Percentiles rank a stretch among this genome's conserved stretches.
Evolutionary conservation across 108 stramenopile genomes (phyloP).

Genomic region (Ochromonas danica): DNA sequence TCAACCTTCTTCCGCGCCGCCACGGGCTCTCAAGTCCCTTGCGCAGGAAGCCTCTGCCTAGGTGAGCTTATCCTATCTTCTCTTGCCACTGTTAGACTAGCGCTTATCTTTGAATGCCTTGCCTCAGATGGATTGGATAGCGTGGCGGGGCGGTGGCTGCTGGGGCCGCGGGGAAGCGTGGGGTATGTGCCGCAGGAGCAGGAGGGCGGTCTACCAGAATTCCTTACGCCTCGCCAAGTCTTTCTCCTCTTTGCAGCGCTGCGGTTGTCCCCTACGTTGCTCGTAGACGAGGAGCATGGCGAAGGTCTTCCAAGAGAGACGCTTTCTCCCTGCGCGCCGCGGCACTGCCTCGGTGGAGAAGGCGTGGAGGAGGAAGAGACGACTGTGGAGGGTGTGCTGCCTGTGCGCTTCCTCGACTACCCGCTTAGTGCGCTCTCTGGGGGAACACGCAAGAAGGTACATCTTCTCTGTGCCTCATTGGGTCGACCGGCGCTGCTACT

Average conservation of each 20-base stretch:
- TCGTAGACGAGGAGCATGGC: too few relatives aligned
- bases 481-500: background rate
- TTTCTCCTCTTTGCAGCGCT: background rate
- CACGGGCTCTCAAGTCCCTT: background rate
- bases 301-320: too few relatives aligned
- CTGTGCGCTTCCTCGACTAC: background rate
- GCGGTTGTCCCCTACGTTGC: too few relatives aligned
- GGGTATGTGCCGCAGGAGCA: conserved; percentile 4
- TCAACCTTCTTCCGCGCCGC: conserved; percentile 9
- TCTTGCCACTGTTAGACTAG: too few relatives aligned
- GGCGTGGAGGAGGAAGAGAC: background rate
- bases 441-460: conserved; percentile 4
- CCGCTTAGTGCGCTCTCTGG: background rate
- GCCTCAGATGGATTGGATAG: background rate
- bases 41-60: background rate
- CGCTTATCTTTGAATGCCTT: background rate
- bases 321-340: too few relatives aligned
- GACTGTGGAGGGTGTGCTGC: background rate
- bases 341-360: too few relatives aligned
- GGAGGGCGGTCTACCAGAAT: conserved; percentile 8
- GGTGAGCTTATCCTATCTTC: background rate
- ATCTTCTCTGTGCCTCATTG: background rate
- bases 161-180: background rate
- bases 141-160: background rate
- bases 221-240: background rate